phyloP scores from a whole-genome alignment of 2,329 filamentous ascomycete genomes.

The Botrytis galanthina region DNA sequence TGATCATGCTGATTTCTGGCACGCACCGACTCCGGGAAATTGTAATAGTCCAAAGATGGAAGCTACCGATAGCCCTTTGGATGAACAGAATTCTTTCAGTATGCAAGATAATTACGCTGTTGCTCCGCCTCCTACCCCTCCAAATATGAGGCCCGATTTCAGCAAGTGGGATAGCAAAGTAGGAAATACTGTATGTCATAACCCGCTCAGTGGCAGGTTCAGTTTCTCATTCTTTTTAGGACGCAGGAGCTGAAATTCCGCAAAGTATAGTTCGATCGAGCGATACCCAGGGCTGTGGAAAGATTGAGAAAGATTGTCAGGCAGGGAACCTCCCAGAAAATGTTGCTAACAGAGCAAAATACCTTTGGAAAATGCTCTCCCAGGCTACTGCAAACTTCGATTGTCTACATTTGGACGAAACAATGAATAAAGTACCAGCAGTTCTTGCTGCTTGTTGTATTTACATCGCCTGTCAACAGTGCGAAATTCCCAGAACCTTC shows the following conservation, averaged over 20 bases:
- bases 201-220: too few relatives aligned
- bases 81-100: not conserved
- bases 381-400: not conserved
- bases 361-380: not conserved
- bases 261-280: too few relatives aligned
- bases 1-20: not conserved
- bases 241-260: too few relatives aligned
- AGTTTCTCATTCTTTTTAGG: not conserved
- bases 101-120: not conserved
- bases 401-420: not conserved
- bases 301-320: not conserved
- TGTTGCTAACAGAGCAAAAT: not conserved
- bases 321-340: not conserved
- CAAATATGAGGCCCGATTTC: not conserved
- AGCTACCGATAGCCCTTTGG: not conserved
- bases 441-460: not conserved
- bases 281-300: not conserved
- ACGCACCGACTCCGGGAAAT: not conserved
- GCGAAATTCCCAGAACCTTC: not conserved
- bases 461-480: not conserved
- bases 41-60: not conserved
- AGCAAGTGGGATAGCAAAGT: not conserved
- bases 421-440: not conserved
- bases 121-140: not conserved
- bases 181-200: too few relatives aligned